Percentiles rank a stretch among this genome's conserved stretches.
Conservation (phyloP, 768 basidiomycete genomes). For the Tephrocybe sp. region DNA sequence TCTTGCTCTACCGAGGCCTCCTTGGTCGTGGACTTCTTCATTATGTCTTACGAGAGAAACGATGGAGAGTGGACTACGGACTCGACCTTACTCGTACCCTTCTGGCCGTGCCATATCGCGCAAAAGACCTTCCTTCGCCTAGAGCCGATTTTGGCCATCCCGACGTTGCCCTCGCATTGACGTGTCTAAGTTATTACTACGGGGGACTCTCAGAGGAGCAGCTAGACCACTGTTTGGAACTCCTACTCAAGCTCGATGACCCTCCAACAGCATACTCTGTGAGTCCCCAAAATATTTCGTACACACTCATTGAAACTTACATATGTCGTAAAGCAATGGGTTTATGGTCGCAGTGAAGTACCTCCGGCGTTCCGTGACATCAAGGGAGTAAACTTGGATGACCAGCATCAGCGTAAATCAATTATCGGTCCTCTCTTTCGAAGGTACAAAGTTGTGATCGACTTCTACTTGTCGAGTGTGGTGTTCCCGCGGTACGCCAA, state of each 20-base stretch:
- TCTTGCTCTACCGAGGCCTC: slow-evolving; percentile 47
- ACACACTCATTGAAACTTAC: neutral
- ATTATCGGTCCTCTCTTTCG: slow-evolving; percentile 34
- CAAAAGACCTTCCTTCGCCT: slow-evolving; percentile 47
- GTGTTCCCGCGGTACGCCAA: slow-evolving; percentile 54
- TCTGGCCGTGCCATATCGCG: slow-evolving; percentile 54
- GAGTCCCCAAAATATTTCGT: neutral
- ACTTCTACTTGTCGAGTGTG: slow-evolving; percentile 45
- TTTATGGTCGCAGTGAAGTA: slow-evolving; percentile 16
- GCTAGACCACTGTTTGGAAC: slow-evolving; percentile 33
- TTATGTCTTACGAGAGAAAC: slow-evolving; percentile 34
- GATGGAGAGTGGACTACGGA: slow-evolving; percentile 56
- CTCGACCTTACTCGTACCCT: slow-evolving; percentile 40
- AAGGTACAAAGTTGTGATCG: slow-evolving; percentile 35
- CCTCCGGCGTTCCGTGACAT: slow-evolving; percentile 30
- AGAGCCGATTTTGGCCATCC: slow-evolving; percentile 55
- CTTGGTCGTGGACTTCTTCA: slow-evolving; percentile 40
- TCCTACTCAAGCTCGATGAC: slow-evolving; percentile 39
- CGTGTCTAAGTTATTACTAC: slow-evolving; percentile 51
- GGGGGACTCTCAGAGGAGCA: slow-evolving; percentile 40
- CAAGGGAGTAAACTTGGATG: slow-evolving; percentile 43
- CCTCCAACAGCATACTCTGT: slow-evolving; percentile 39
- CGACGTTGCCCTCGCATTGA: slow-evolving; percentile 44
- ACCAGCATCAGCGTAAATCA: slow-evolving; percentile 27
- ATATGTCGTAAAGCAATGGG: slow-evolving; percentile 1